A percentile compares a stretch with the other conserved stretches of the same genome.
These are phyloP conservation scores for Centella asiatica DNA, from an alignment of 129 eudicot genomes.

Conservation along the genomic window DNA sequence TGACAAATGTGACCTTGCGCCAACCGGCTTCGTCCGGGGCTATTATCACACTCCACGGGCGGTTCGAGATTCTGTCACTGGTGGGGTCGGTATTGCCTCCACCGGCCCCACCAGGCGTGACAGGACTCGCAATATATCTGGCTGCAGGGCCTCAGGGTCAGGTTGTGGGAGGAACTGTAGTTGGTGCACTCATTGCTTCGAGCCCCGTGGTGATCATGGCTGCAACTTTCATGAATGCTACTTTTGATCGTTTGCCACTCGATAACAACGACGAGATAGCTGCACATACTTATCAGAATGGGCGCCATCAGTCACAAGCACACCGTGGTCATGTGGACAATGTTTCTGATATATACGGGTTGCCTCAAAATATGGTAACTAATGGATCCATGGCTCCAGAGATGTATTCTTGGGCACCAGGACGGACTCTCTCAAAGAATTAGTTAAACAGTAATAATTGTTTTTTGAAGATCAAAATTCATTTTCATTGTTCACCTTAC, in stretches of 20 bases:
- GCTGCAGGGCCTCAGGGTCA: slow-evolving; percentile 72
- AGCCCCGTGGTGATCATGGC: slow-evolving; percentile 71
- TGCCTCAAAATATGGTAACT: slow-evolving; percentile 38
- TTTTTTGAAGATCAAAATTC: too few species aligned
- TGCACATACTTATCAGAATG: slow-evolving; percentile 27
- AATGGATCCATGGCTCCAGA: slow-evolving; percentile 26
- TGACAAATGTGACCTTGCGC: slow-evolving; percentile 48
- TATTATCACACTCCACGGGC: slow-evolving; percentile 50
- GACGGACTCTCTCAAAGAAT: slow-evolving; percentile 28
- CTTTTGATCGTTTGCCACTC: slow-evolving; percentile 44
- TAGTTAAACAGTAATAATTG: too few species aligned
- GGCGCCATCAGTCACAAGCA: background rate
- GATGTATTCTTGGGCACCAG: slow-evolving; percentile 45
- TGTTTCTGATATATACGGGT: slow-evolving; percentile 36
- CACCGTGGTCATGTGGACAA: slow-evolving; percentile 17
- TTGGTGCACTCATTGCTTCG: slow-evolving; percentile 57
- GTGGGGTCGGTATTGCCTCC: slow-evolving; percentile 52
- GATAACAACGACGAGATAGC: slow-evolving; percentile 36
- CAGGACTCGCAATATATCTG: slow-evolving; percentile 49
- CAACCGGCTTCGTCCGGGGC: slow-evolving; percentile 43
- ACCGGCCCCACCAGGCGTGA: slow-evolving; percentile 55
- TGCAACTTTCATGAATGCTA: slow-evolving; percentile 55
- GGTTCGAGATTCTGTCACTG: slow-evolving; percentile 53
- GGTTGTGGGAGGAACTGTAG: slow-evolving; percentile 55
- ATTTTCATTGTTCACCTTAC: too few species aligned